Conservation (phyloP, 306 rosid species). For the Sesbania bispinosa region DNA sequence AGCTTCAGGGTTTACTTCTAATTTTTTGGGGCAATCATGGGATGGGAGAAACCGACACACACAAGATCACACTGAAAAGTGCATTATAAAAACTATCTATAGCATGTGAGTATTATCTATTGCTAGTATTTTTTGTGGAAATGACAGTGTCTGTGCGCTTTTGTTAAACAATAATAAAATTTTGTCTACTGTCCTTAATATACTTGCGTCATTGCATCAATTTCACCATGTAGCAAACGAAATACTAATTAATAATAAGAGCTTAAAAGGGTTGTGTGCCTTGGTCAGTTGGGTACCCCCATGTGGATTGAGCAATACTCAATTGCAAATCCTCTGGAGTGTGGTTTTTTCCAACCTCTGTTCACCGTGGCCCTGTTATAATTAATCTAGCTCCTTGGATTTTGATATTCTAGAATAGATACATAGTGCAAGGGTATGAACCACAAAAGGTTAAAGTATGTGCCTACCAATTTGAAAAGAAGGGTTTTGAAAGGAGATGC, state of each 20-base stretch:
- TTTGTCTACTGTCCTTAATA: not conserved
- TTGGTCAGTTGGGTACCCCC: not conserved
- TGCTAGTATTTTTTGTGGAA: not conserved
- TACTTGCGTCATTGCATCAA: not conserved
- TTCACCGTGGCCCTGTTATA: not conserved
- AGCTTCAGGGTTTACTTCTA: not conserved
- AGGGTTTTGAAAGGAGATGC: not conserved
- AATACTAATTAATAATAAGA: not conserved
- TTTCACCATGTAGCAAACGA: not conserved
- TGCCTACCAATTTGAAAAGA: not conserved
- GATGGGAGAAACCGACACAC: not conserved
- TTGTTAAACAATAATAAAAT: not conserved
- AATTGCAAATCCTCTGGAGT: not conserved
- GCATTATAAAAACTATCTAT: not conserved
- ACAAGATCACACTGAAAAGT: not conserved
- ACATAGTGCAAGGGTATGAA: not conserved
- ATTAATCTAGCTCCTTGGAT: not conserved
- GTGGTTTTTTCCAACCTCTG: not conserved
- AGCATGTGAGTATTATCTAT: not conserved
- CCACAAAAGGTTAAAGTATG: not conserved
- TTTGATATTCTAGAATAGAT: not conserved
- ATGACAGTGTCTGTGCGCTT: not conserved
- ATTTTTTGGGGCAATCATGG: not conserved
- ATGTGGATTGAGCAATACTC: not conserved
- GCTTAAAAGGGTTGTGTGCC: not conserved